Evolutionary conservation across 192 early-diverging fungal genomes (phyloP), one percentile per base, ranked within the genome.

Genomic region (Irineochytrium annulatum): DNA sequence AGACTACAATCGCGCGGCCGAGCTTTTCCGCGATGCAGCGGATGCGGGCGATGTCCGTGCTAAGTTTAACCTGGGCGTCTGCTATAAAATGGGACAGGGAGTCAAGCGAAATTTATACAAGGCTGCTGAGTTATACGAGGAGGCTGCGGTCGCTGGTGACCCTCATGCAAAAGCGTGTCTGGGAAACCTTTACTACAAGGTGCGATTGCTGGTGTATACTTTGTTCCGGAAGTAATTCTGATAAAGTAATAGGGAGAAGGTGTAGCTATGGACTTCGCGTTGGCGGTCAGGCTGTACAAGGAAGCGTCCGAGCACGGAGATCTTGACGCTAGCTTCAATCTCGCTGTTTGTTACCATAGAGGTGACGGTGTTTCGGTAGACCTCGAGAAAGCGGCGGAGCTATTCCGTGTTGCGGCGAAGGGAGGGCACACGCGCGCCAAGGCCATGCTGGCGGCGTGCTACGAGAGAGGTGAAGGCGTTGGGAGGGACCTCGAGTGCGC

Each of bases 291-390:
- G 52, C 30, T 54, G 6, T 54, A 31, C 52, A 26, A 31, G 35
- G 35, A 54, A 31, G 22, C 52, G 11, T 22, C 52, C 27, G 52
- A 54, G 6, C 52, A 31, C 52, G 52, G 52, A 13, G 3, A 32
- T 20, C 11, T 20, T 20, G 26, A 8, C 11, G 52, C 6, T 20
- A 5, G 8, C 22, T 31, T 4, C 52, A 54, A 54, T 31, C 52
- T 54, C 31, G 52, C 27, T 13, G 11, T 14, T 31, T 54, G 52
- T 31, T 54, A 54, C 31, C 14, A 31, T 8, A 3, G 20, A 20
- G 52, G 52, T 20, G 20, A 31, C 31, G 52, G 52, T 31, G 27
- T 54, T 8, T 22, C 3, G 14, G 20, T 3, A 8, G 52, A 54
- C 20, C 8, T 26, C 30, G 32, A 6, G 11, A 8, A 54, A 20